Conservation (phyloP, 805 yeast species). For the Saturnispora ahearnii region DNA sequence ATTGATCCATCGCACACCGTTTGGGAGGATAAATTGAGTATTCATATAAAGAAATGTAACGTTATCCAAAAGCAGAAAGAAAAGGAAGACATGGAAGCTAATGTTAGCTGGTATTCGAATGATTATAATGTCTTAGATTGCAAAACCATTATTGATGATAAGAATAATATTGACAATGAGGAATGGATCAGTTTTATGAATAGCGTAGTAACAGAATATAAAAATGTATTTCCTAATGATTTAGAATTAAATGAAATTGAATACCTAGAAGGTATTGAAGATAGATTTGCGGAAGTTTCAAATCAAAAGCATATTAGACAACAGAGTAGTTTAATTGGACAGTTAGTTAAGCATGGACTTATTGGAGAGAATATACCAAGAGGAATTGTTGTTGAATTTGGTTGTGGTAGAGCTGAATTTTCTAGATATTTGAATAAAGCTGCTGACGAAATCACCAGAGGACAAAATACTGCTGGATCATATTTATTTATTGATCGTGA, state of each 20-base stretch:
- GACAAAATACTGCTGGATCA: slow-evolving; percentile 6
- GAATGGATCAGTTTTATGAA: slow-evolving; percentile 19
- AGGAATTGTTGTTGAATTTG: slow-evolving; percentile 60
- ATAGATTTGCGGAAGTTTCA: slow-evolving; percentile 39
- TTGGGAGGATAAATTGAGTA: slow-evolving; percentile 46
- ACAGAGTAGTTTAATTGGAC: slow-evolving; percentile 73
- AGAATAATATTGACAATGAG: slow-evolving; percentile 13
- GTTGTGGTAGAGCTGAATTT: slow-evolving; percentile 86
- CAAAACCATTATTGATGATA: background rate
- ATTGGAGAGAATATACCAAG: slow-evolving; percentile 24
- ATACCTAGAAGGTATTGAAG: slow-evolving; percentile 28
- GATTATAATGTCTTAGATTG: slow-evolving; percentile 36
- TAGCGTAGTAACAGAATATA: slow-evolving; percentile 11
- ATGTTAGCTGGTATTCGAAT: slow-evolving; percentile 36
- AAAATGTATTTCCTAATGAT: slow-evolving; percentile 8
- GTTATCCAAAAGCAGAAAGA: slow-evolving; percentile 29
- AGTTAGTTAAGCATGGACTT: slow-evolving; percentile 37
- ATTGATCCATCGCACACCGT: slow-evolving; percentile 67
- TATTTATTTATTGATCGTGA: slow-evolving; percentile 70
- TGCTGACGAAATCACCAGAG: slow-evolving; percentile 13
- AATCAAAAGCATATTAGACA: slow-evolving; percentile 73
- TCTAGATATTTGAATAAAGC: slow-evolving; percentile 49
- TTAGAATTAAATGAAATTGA: slow-evolving; percentile 16
- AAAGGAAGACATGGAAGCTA: slow-evolving; percentile 25
- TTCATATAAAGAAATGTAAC: slow-evolving; percentile 57